These are phyloP conservation scores for Pseudogymnoascus sp. DNA, from an alignment of 2,329 filamentous ascomycete genomes.

Conservation along the genomic window DNA sequence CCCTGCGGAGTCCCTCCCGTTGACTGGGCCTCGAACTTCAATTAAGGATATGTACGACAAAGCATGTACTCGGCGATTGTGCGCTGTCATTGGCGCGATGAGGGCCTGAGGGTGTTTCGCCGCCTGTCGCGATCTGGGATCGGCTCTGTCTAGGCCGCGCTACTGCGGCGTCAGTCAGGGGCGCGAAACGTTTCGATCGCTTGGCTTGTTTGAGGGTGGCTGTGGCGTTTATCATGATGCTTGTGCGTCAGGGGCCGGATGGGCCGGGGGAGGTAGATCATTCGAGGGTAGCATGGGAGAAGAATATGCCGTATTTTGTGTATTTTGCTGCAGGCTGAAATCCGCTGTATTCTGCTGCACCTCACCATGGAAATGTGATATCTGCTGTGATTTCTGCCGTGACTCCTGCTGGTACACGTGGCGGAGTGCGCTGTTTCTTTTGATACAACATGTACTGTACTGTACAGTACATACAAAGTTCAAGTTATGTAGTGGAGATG, in stretches of 20 bases:
- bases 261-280: background rate
- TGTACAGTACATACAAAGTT: background rate
- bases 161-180: background rate
- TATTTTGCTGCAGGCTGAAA: too few species aligned
- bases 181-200: slow-evolving; percentile 1
- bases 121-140: background rate
- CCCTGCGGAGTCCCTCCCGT: background rate
- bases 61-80: background rate
- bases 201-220: background rate
- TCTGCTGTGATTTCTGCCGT: too few species aligned
- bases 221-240: background rate
- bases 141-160: background rate
- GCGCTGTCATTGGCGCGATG: background rate
- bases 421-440: background rate
- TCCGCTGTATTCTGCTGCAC: too few species aligned
- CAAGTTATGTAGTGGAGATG: background rate
- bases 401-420: background rate
- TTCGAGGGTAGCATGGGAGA: background rate
- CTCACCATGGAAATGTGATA: too few species aligned
- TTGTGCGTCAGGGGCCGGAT: background rate
- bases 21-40: slow-evolving; percentile 7
- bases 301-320: background rate
- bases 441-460: background rate
- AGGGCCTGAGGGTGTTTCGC: background rate
- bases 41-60: background rate